These are phyloP conservation scores for Tuber magnatum DNA, from an alignment of 495 filamentous ascomycete genomes.

Conservation along the genomic window DNA sequence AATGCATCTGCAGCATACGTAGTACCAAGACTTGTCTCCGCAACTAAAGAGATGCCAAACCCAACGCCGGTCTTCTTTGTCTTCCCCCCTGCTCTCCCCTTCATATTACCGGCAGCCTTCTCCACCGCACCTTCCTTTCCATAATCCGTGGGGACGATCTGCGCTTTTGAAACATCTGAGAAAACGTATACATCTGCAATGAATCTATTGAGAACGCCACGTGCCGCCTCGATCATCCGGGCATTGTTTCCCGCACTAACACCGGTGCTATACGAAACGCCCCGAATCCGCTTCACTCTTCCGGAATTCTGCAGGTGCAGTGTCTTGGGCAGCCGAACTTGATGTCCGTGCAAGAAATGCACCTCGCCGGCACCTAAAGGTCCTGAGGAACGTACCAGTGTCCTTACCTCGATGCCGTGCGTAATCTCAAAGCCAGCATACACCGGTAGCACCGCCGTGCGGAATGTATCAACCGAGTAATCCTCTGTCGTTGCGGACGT, in stretches of 20 bases:
- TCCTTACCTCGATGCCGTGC: slow-evolving; percentile 76
- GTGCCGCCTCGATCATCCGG: slow-evolving; percentile 83
- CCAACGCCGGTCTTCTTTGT: slow-evolving; percentile 71
- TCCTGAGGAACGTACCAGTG: slow-evolving; percentile 73
- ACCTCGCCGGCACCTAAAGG: slow-evolving; percentile 90
- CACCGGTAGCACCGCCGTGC: slow-evolving; percentile 83
- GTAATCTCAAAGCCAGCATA: slow-evolving; percentile 82
- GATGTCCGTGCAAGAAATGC: slow-evolving; percentile 65
- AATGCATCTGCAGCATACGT: slow-evolving; percentile 84
- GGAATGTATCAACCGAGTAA: slow-evolving; percentile 81
- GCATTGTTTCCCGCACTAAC: slow-evolving; percentile 87
- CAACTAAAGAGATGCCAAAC: slow-evolving; percentile 83
- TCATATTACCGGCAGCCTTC: slow-evolving; percentile 51
- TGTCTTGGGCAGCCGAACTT: slow-evolving; percentile 87
- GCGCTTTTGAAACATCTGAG: slow-evolving; percentile 57
- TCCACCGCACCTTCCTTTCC: slow-evolving; percentile 60
- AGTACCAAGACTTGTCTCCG: slow-evolving; percentile 73
- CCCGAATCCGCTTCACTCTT: slow-evolving; percentile 77
- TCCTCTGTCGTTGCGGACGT: slow-evolving; percentile 74
- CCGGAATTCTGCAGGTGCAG: slow-evolving; percentile 83
- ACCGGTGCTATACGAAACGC: slow-evolving; percentile 86
- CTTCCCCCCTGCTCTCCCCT: slow-evolving; percentile 49
- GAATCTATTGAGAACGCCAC: slow-evolving; percentile 79
- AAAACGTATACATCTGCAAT: slow-evolving; percentile 80
- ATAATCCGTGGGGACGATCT: slow-evolving; percentile 51